Evolutionary conservation across 1,284 basidiomycete species (phyloP), one percentile per base, ranked within the genome.

Genomic region (Naganishia cerealis): DNA sequence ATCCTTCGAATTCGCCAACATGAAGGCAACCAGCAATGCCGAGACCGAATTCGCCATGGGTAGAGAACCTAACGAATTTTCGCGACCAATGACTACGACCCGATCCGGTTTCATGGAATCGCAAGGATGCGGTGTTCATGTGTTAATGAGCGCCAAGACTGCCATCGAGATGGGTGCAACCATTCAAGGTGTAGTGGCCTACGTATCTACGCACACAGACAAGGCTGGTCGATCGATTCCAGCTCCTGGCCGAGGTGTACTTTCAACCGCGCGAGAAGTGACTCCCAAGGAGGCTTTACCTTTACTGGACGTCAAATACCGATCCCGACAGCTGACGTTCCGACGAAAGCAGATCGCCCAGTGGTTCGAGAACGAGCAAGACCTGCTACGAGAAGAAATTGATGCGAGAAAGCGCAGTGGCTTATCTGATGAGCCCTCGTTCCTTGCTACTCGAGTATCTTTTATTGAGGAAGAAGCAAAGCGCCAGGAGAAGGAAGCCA

Each of bases 1-100:
- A 26, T 95, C 94, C 21, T 95, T 87, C 81, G 94, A 97, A 82
- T 94, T 94, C 81, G 95, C 94, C 67, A 98, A 98, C 85, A 99
- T 99, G 96, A 96, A 97, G 82, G 96, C 96, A 7, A 99, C 96
- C 8, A 94, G 91, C 81, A 97, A 95, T 77, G 90, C 94, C 6
- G 91, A 94, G 80, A 91, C 92, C 46, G 96, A 99, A 82, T 90
- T 97, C 76, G 94, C 94, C 10, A 96, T 96, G 87, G 96, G 96
- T 71, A 93, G 96, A 74, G 95, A 99, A 81, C 95, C 95, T 36
- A 92, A 90, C 54, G 95, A 99, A 81, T 95, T 98, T 90, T 99
- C 95, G 65, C 90, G 95, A 70, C 96, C 96, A 33, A 91, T 94
- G 48, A 98, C 95, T 6, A 92, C 90, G 29, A 98, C 94, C 73